A percentile compares a stretch with the other conserved stretches of the same genome.
Conservation (phyloP, 2,329 filamentous ascomycete genomes). For the Orbilia blumenaviensis region DNA sequence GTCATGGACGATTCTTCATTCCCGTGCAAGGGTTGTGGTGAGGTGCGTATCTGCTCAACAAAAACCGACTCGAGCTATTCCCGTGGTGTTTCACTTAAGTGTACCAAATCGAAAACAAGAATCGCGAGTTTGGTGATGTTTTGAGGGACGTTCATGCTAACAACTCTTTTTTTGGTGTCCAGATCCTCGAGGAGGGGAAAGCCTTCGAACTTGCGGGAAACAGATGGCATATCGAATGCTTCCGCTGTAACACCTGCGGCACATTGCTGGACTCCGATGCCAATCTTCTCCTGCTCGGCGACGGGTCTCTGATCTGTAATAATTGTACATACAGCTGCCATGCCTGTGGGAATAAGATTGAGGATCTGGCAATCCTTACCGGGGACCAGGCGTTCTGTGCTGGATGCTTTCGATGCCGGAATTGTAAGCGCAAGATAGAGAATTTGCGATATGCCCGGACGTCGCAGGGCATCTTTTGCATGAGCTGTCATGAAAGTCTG, state of each 20-base stretch:
- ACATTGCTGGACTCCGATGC: slow-evolving; percentile 98
- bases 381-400: slow-evolving; percentile 98
- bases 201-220: slow-evolving; percentile 96
- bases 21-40: slow-evolving; percentile 91
- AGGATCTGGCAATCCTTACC: slow-evolving; percentile 95
- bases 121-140: background rate
- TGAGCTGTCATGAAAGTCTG: slow-evolving; percentile 96
- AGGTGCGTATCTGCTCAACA: slow-evolving; percentile 66
- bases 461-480: slow-evolving; percentile 98
- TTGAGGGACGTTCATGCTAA: slow-evolving; percentile 42
- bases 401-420: slow-evolving; percentile 94
- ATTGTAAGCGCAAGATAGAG: slow-evolving; percentile 98
- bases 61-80: background rate
- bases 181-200: slow-evolving; percentile 98
- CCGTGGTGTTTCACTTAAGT: background rate
- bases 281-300: slow-evolving; percentile 93
- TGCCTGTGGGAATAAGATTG: slow-evolving; percentile 96
- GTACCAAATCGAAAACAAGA: no score
- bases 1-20: slow-evolving; percentile 82
- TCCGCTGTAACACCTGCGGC: slow-evolving; percentile 93
- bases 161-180: slow-evolving; percentile 53
- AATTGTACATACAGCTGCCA: slow-evolving; percentile 99
- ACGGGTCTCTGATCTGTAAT: slow-evolving; percentile 98
- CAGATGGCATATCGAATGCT: slow-evolving; percentile 98
- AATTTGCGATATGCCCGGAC: slow-evolving; percentile 97